These are phyloP conservation scores for Ceratocystis albifundus DNA, from an alignment of 2,329 filamentous ascomycete species.

Conservation along the genomic window DNA sequence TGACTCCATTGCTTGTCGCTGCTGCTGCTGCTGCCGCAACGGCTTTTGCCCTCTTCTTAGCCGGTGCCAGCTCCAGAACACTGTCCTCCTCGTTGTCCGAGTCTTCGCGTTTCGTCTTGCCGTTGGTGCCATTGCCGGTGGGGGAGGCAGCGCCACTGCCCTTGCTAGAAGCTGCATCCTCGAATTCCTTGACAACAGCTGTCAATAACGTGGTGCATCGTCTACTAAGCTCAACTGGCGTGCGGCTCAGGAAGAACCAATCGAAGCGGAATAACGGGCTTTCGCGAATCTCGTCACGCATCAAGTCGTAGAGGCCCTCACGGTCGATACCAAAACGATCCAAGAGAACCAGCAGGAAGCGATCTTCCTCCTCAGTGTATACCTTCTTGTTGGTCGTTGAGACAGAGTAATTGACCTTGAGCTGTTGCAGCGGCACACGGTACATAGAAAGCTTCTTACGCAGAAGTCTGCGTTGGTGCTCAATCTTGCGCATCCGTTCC, in stretches of 20 bases:
- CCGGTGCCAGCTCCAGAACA: slow-evolving; percentile 67
- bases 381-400: slow-evolving; percentile 99
- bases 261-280: slow-evolving; percentile 94
- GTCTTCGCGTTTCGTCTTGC: slow-evolving; percentile 62
- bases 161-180: slow-evolving; percentile 47
- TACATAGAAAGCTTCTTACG: slow-evolving; percentile 94
- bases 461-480: slow-evolving; percentile 85
- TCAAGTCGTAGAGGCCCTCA: slow-evolving; percentile 80
- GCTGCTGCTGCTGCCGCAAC: background rate
- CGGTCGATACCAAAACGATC: slow-evolving; percentile 87
- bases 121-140: slow-evolving; percentile 49
- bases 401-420: slow-evolving; percentile 98
- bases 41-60: slow-evolving; percentile 68
- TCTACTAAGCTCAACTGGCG: slow-evolving; percentile 80
- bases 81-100: slow-evolving; percentile 77
- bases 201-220: slow-evolving; percentile 90
- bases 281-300: slow-evolving; percentile 93
- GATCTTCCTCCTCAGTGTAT: slow-evolving; percentile 95
- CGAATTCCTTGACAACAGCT: slow-evolving; percentile 89
- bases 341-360: slow-evolving; percentile 85
- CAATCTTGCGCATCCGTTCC: slow-evolving; percentile 74
- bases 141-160: background rate
- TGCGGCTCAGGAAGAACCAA: slow-evolving; percentile 97
- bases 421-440: slow-evolving; percentile 90
- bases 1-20: slow-evolving; percentile 50